phyloP scores from a whole-genome alignment of 495 filamentous ascomycete genomes.

The Hamigera avellanea region DNA sequence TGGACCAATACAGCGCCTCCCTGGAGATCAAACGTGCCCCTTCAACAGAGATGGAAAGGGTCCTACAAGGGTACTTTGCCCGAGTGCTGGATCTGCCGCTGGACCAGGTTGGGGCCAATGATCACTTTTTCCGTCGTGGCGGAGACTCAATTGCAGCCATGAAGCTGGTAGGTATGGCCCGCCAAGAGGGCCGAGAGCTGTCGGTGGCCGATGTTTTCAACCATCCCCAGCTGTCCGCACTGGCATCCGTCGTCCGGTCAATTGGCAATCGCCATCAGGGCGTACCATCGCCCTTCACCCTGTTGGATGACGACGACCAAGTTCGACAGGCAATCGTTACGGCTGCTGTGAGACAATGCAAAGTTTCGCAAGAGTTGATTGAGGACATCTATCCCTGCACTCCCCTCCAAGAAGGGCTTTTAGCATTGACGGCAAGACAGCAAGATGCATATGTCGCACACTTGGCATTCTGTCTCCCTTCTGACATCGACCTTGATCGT shows the following conservation, averaged over 20 bases:
- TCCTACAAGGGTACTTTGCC: too few relatives aligned
- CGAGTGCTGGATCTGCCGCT: too few relatives aligned
- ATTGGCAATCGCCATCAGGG: too few relatives aligned
- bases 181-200: constrained; percentile 5
- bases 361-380: constrained; percentile 16
- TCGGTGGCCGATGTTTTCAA: constrained; percentile 8
- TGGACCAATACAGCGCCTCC: background rate
- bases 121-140: constrained; percentile 41
- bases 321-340: too few relatives aligned
- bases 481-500: constrained; percentile 22
- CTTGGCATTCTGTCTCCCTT: constrained; percentile 17
- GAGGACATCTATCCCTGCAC: constrained; percentile 50
- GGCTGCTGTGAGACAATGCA: constrained; percentile 8
- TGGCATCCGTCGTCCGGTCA: too few relatives aligned
- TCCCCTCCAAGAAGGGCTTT: constrained; percentile 46
- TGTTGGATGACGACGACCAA: too few relatives aligned
- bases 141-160: constrained; percentile 45
- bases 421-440: constrained; percentile 36
- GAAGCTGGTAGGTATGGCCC: constrained; percentile 33
- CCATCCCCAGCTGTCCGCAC: too few relatives aligned
- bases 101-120: constrained; percentile 32
- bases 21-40: background rate
- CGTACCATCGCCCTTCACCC: too few relatives aligned
- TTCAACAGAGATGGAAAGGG: constrained; percentile 9
- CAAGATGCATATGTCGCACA: constrained; percentile 38